Evolutionary conservation across 2,329 filamentous ascomycete species (phyloP).

Genomic region (Sporothrix pseudoabietina): DNA sequence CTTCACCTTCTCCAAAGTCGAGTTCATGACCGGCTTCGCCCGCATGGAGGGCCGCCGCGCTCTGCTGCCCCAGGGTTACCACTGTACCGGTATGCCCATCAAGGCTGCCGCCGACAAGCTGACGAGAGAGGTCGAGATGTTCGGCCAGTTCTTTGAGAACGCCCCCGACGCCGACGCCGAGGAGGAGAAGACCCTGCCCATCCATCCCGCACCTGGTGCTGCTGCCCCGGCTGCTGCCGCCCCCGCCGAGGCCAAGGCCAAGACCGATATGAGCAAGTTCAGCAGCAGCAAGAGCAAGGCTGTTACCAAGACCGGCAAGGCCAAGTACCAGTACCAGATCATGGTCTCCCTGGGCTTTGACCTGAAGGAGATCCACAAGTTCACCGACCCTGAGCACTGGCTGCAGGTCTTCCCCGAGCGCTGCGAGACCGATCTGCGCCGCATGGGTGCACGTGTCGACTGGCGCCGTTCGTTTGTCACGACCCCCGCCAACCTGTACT

Average conservation of each 20-base stretch:
- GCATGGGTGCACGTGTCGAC: conserved; percentile 84
- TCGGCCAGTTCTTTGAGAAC: conserved; percentile 80
- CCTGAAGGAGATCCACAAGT: conserved; percentile 84
- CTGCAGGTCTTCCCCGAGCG: conserved; percentile 84
- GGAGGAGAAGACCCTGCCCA: conserved; percentile 54
- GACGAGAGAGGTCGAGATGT: conserved; percentile 82
- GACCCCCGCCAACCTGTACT: conserved; percentile 95
- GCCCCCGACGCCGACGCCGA: conserved; percentile 49
- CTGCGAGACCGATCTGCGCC: conserved; percentile 75
- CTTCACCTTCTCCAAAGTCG: conserved; percentile 89
- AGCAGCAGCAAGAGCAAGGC: conserved; percentile 91
- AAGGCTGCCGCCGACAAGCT: conserved; percentile 95
- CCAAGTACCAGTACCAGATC: conserved; percentile 91
- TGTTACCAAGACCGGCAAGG: conserved; percentile 82
- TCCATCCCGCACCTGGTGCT: conserved; percentile 57
- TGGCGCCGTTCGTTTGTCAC: conserved; percentile 93
- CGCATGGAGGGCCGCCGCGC: conserved; percentile 87
- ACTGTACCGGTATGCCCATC: conserved; percentile 97
- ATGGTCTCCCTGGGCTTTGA: conserved; percentile 87
- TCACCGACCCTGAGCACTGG: conserved; percentile 79
- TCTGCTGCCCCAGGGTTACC: conserved; percentile 90
- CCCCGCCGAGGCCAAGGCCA: conserved; percentile 48
- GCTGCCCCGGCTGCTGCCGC: conserved; percentile 71
- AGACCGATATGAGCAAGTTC: conserved; percentile 91
- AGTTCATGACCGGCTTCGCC: conserved; percentile 84